Evolutionary conservation across 768 basidiomycete species (phyloP).

Genomic region (Kwoniella dendrophila): DNA sequence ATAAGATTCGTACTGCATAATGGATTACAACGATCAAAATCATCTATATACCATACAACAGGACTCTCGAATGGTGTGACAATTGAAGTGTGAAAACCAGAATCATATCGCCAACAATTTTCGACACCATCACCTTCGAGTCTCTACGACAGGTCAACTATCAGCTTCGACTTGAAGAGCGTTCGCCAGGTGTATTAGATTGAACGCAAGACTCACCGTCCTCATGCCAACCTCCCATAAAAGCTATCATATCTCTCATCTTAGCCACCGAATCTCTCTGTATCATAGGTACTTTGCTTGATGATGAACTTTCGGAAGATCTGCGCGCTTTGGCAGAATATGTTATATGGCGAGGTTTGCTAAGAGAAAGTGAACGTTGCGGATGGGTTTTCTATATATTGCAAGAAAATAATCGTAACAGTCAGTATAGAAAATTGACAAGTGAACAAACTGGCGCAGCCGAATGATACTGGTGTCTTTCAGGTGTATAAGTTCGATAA

Average conservation of each 20-base stretch:
- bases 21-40: too few relatives aligned
- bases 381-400: not conserved
- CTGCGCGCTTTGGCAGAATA: constrained; percentile 1
- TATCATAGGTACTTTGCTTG: constrained; percentile 1
- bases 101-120: too few relatives aligned
- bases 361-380: not conserved
- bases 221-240: constrained; percentile 36
- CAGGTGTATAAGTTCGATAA: too few relatives aligned
- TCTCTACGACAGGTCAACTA: not conserved
- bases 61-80: too few relatives aligned
- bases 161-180: too few relatives aligned
- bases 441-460: too few relatives aligned
- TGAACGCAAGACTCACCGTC: constrained; percentile 17
- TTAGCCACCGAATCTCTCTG: constrained; percentile 24
- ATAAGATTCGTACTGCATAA: too few relatives aligned
- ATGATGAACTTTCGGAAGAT: not conserved
- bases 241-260: constrained; percentile 22
- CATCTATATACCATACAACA: too few relatives aligned
- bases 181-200: too few relatives aligned
- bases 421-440: not conserved
- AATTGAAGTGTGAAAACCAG: not conserved
- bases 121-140: too few relatives aligned
- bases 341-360: not conserved
- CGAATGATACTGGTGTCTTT: too few relatives aligned
- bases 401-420: too few relatives aligned